Percentiles rank a stretch among this genome's conserved stretches.
Evolutionary conservation across 2,329 filamentous ascomycete species (phyloP).

Genomic region (Biscogniauxia marginata): DNA sequence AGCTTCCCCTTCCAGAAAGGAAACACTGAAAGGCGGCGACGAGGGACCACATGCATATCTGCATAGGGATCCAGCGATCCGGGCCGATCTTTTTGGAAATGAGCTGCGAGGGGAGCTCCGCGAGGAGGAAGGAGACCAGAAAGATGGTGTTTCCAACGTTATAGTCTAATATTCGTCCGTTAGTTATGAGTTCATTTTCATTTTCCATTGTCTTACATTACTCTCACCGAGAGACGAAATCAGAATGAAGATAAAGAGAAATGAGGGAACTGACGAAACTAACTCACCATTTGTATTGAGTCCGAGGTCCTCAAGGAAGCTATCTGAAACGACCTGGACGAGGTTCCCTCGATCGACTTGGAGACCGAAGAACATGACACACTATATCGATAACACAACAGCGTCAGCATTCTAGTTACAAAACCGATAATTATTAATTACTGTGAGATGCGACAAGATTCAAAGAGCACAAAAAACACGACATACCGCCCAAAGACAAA

Average conservation of each 20-base stretch:
- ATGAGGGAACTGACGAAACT: conserved; percentile 28
- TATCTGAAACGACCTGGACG: conserved; percentile 57
- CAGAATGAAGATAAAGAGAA: background rate
- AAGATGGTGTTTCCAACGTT: conserved; percentile 58
- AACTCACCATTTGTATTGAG: conserved; percentile 42
- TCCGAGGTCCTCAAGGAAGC: conserved; percentile 55
- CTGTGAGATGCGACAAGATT: background rate
- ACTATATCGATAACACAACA: conserved; percentile 32
- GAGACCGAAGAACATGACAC: conserved; percentile 61
- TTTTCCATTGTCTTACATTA: background rate
- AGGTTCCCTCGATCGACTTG: conserved; percentile 62
- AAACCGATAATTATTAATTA: conserved; percentile 1
- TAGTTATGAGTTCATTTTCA: background rate
- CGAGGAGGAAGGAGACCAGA: conserved; percentile 50
- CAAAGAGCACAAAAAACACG: background rate
- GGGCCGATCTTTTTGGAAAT: conserved; percentile 50
- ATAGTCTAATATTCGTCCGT: conserved; percentile 35
- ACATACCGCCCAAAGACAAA: conserved; percentile 41
- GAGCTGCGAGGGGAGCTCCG: conserved; percentile 61
- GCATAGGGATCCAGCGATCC: conserved; percentile 33
- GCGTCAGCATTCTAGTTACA: conserved; percentile 9
- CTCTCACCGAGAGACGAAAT: background rate
- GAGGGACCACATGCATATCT: conserved; percentile 33
- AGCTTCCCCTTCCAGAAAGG: conserved; percentile 24
- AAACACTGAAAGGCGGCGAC: conserved; percentile 30